phyloP scores from a whole-genome alignment of 139 green algal species.

The Chlorokybus atmophyticus region DNA sequence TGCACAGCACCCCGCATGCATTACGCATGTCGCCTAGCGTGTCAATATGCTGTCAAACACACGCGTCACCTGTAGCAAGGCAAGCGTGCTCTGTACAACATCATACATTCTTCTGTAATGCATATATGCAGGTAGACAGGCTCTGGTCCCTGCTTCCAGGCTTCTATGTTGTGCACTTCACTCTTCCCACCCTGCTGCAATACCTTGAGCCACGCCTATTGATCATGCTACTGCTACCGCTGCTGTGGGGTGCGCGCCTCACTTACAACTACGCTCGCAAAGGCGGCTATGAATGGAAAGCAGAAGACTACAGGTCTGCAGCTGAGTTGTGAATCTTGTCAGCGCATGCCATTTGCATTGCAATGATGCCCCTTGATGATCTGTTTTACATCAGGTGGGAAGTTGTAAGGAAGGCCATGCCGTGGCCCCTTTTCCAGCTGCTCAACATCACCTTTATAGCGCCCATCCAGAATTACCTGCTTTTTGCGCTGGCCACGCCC shows the following conservation, averaged over 20 bases:
- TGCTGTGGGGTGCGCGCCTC: constrained; percentile 12
- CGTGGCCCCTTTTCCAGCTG: not conserved
- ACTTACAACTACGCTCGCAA: constrained; percentile 25
- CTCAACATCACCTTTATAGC: constrained; percentile 26
- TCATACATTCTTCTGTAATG: too few relatives aligned
- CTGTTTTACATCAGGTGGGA: too few relatives aligned
- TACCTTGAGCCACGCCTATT: not conserved
- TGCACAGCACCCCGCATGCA: too few relatives aligned
- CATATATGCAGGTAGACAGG: constrained; percentile 8
- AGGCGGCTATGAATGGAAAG: constrained; percentile 13
- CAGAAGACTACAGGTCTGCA: constrained; percentile 25
- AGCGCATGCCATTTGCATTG: too few relatives aligned
- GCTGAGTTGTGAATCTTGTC: constrained; percentile 1
- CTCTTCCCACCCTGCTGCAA: not conserved
- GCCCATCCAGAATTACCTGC: constrained; percentile 13
- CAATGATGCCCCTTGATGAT: too few relatives aligned
- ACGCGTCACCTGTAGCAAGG: too few relatives aligned
- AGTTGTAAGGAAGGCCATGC: too few relatives aligned
- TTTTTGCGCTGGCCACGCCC: constrained; percentile 13
- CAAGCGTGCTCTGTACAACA: too few relatives aligned
- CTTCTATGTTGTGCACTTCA: constrained; percentile 8
- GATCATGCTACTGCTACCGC: constrained; percentile 8
- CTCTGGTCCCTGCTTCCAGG: constrained; percentile 17
- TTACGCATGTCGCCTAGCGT: too few relatives aligned
- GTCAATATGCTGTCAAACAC: too few relatives aligned